Base-by-base conservation (phyloP, 768 basidiomycete genomes). In the Boletus eberwhitei region DNA sequence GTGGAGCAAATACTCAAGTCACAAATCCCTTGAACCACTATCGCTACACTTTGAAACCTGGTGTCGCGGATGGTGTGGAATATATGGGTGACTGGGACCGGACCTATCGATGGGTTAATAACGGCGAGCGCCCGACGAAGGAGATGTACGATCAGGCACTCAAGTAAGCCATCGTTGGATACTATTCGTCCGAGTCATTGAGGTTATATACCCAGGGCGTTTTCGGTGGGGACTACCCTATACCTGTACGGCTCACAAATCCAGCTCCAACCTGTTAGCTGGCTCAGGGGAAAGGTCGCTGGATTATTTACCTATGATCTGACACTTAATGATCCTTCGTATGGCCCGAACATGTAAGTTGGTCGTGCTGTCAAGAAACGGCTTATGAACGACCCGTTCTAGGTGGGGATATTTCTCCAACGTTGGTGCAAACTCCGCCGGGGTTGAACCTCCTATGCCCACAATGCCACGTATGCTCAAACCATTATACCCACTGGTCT, bases 341-440 rank as follows among this genome's bases (percentile, higher is more conserved):
- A 64, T 7, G 53, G 51, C 8, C 48, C 59, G 1, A 64, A 63
- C 51, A 43, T 63, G 62, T 63, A 44, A 38, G 62, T 52, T 35
- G 3, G 1, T 46, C 24, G 3, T 4, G 3, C 2, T 16, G 6
- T 7, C 12, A 14, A 26, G 22, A 37, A 22, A 6, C 5, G 4
- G 24, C 36, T 45, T 12, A 37, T 32, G 14, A 21, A 19, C 8
- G 1, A 14, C 11, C 0, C 34, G 11, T 8, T 41, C 41, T 39
- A 61, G 60, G 60, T 61, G 60, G 60, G 60, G 46, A 34, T 58
- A 61, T 40, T 61, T 61, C 38, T 62, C 59, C 5, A 57, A 29
- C 45, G 31, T 4, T 9, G 52, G 12, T n/a, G 40, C 58, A 17
- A 4, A 24, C 1, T 17, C 12, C 0, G n/a, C 8, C 3, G 22